A percentile compares a stretch with the other conserved stretches of the same genome.
Conservation (phyloP, 768 basidiomycete species). For the Kwoniella heveanensis region DNA sequence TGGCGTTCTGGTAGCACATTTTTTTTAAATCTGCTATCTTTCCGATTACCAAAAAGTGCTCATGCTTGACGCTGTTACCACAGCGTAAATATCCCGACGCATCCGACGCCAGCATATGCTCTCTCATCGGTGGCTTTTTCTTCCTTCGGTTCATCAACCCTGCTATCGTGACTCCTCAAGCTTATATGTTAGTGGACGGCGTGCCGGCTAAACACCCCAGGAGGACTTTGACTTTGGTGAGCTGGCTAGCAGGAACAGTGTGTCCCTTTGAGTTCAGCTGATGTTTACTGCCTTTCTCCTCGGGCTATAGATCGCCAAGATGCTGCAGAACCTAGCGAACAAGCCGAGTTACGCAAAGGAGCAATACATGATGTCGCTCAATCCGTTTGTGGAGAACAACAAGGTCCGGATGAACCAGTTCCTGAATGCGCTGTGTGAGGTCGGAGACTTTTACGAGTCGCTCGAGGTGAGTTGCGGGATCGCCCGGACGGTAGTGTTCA, state of each 20-base stretch:
- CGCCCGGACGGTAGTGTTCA: not conserved
- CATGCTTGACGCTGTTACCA: not conserved
- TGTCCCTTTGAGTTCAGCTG: not conserved
- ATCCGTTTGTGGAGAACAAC: conserved; percentile 98
- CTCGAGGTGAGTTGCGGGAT: conserved; percentile 88
- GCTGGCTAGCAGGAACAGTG: conserved; percentile 35
- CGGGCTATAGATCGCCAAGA: conserved; percentile 83
- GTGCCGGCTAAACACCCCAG: conserved; percentile 97
- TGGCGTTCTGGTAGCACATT: too few species aligned
- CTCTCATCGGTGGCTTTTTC: conserved; percentile 98
- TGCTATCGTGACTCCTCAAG: conserved; percentile 97
- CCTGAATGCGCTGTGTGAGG: conserved; percentile 93
- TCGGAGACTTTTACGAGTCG: conserved; percentile 98
- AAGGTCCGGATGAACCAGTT: conserved; percentile 97
- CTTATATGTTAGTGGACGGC: conserved; percentile 98
- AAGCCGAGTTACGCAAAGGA: conserved; percentile 98
- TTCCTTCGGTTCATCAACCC: conserved; percentile 99
- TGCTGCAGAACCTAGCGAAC: conserved; percentile 98
- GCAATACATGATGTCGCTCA: conserved; percentile 96
- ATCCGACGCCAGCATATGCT: conserved; percentile 96
- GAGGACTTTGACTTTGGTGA: conserved; percentile 84
- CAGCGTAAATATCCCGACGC: conserved; percentile 94
- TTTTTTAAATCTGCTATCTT: too few species aligned
- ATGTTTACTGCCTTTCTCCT: not conserved
- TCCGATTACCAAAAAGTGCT: too few species aligned